Base-by-base conservation (phyloP, 2,329 filamentous ascomycete species). In the Penicillium sumatraense region DNA sequence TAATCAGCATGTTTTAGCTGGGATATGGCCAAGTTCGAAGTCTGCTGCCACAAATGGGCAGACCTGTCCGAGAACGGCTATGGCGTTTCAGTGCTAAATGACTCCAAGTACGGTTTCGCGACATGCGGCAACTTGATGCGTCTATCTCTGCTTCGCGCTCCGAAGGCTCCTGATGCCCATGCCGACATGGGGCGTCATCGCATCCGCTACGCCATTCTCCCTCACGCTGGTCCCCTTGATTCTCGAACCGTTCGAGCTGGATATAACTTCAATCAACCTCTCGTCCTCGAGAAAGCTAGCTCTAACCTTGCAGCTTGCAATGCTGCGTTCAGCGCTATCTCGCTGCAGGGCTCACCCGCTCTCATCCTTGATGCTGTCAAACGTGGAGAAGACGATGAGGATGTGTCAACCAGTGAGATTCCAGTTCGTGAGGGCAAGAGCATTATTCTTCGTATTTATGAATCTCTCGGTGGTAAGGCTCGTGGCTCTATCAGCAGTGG, bases 11-110 rank as follows among this genome's bases (percentile, higher is more conserved):
- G 11, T 18, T 45, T 2, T 54, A 83, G 85, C 63, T 96, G 92
- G 92, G 92, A 96, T 70, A 96, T 96, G 92, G 93, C 93, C 68
- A 96, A 96, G 69, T 97, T 97, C 66, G 93, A 97, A 78, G 93
- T 97, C 49, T 96, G 92, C 81, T 93, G 90, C 72, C 93, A 97
- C 79, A 93, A 93, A 72, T 97, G 91, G 80, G 93, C 93, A 10
- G 93, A 97, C 73, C 79, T 97, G 23, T 93, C 89, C 0, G 93
- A 97, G 74, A 82, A 90, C 68, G 89, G 88, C 50, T 96, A 96
- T 66, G 93, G 93, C 60, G 91, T 98, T 7, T 93, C 90, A 2
- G 90, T 98, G 59, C 83, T 98, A 56, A 98, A 98, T 69, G 93
- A 98, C 74, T 91, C 87, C 78, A 97, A 97, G 74, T 98, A 96